Evolutionary conservation across 106 monocot species (phyloP), one percentile per base, ranked within the genome.

Genomic region (Phalaenopsis equestris): DNA sequence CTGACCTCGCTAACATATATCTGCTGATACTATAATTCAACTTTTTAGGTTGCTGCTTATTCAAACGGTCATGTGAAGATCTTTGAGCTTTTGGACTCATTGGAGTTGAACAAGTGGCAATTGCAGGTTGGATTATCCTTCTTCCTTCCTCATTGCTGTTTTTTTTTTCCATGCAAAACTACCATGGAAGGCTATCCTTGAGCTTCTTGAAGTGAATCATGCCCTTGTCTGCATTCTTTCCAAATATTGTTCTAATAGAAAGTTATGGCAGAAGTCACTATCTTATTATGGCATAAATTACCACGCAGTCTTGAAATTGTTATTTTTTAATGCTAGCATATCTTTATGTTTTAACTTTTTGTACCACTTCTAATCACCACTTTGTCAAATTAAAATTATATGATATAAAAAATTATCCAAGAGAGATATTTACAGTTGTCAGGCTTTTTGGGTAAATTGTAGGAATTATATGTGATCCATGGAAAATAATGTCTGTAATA

Each of bases 71-170:
- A 85, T 84, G 91, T 94, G 57, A 98, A 90, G 81, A 82, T 98
- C 61, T 94, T 89, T 75, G 98, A 98, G 85, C 84, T 89, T 36
- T 81, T 91, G 85, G 91, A 98, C 36, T 86, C 89, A 48, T 84
- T 98, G 82, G 92, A 92, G 52, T 88, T 98, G 48, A 88, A 88
- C 58, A 98, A 94, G 68, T 98, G 94, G 90, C 98, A 94, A 72
- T 87, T 94, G 83, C 98, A 94, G 98, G 98, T 98, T 85, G 56
- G 74, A 74, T 42, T 65, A 38, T 70, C 39, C 21, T 17, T 39
- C 70, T 39, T 39, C 39, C 4, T 14, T 7, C 8, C 6, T 65
- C 21, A 65, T 65, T 65, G 6, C 52, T 52, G 21, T 61, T 61
- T 70, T 38, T 70, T 38, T 12, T 61, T 70, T 39, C 7, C 15